Evolutionary conservation across 176 grass and related monocot species (phyloP).

Genomic region (Cymbopogon citratus): DNA sequence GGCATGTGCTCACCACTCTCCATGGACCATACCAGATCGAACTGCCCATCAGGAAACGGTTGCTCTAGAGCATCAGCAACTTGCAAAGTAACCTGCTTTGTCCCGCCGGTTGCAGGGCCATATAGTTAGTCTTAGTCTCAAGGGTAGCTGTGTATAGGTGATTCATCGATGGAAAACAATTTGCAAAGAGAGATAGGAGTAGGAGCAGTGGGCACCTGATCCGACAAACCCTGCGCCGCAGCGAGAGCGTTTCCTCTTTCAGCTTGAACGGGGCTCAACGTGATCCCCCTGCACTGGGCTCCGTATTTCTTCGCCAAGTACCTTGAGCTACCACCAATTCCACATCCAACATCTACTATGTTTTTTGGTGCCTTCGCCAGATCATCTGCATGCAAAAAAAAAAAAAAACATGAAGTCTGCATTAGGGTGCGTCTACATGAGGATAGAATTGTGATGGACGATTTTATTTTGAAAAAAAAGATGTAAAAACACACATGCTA

Average conservation of each 20-base stretch:
- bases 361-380: constrained; percentile 51
- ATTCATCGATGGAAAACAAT: neutral
- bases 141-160: too few relatives aligned
- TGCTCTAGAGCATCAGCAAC: constrained; percentile 93
- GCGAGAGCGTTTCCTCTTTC: too few relatives aligned
- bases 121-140: too few relatives aligned
- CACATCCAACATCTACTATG: constrained; percentile 82
- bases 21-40: constrained; percentile 97
- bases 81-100: constrained; percentile 68
- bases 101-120: neutral
- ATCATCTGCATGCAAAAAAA: constrained; percentile 44
- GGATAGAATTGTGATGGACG: neutral
- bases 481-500: too few relatives aligned
- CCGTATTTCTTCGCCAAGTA: constrained; percentile 81
- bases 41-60: constrained; percentile 80
- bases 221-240: neutral
- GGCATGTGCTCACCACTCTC: constrained; percentile 98
- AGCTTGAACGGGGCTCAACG: too few relatives aligned
- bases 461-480: neutral
- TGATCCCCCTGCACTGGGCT: too few relatives aligned
- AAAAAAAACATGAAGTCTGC: neutral
- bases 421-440: neutral
- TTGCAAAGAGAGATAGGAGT: neutral
- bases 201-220: constrained; percentile 45
- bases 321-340: constrained; percentile 94